Base-by-base conservation (phyloP, 2,329 filamentous ascomycete species). In the Pyrenophora seminiperda region DNA sequence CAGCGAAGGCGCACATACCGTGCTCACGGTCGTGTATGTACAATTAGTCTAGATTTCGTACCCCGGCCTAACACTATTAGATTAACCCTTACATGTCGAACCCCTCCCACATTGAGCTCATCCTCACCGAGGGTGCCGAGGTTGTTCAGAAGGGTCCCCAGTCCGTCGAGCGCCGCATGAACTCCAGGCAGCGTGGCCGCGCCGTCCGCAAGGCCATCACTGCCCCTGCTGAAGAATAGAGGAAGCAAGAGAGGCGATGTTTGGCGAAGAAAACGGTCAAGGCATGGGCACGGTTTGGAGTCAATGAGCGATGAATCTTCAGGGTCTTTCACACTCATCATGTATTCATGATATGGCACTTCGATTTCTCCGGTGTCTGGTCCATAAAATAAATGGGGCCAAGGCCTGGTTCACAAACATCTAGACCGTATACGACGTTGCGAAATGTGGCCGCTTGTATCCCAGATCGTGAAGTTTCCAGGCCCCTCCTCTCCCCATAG, bases 21-120 rank as follows among this genome's bases (percentile, higher is more conserved):
- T 87, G 95, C 95, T 65, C 94, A 99, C 86, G 94, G 94, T 87
- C 91, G 94, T 84, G 93, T 97, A 95, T 74, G 92, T 91, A 53
- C 34, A 41, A 29, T 45, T 17, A 34, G 20, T 13, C n/a, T 10
- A 31, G n/a, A 34, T 30, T 32, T 4, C 11, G 38, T 13, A 32
- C 17, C 24, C 19, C 57, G 39, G 13, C 29, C 56, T 58, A 57
- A 65, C 40, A 49, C 40, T 40, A 22, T 56, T 58, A 97, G 92
- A 99, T 99, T 84, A 99, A 99, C 88, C 94, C 94, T 62, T 99
- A 97, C 87, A 97, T 99, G 95, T 97, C 92, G 70, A 96, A 96
- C 88, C 94, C 94, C 70, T 99, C 93, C 90, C 94, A 99, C 88
- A 96, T 99, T 80, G 95, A 99, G 85, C 84, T 99, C 74, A 99